Conservation (phyloP, 1,284 basidiomycete genomes). For the Cystobasidium pallidum region DNA sequence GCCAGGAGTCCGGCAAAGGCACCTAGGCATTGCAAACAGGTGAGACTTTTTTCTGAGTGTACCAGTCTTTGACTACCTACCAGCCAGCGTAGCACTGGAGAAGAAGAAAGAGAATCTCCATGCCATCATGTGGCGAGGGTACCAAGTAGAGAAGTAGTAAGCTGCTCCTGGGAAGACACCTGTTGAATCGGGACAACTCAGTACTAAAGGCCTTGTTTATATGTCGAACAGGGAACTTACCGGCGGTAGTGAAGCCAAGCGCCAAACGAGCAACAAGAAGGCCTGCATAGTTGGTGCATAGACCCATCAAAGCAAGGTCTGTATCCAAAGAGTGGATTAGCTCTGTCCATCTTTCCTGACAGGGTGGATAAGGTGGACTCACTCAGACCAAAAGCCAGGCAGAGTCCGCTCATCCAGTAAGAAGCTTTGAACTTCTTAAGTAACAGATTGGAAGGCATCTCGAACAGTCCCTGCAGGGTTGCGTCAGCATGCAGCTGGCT, state of each 20-base stretch:
- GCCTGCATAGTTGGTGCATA: constrained; percentile 16
- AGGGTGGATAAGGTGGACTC: neutral
- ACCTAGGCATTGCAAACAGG: neutral
- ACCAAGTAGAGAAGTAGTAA: constrained; percentile 26
- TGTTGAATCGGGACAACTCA: neutral
- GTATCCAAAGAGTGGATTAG: neutral
- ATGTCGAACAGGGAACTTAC: neutral
- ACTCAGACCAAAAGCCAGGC: constrained; percentile 17
- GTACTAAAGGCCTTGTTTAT: too few relatives aligned
- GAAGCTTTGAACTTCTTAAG: constrained; percentile 31
- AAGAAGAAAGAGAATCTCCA: constrained; percentile 29
- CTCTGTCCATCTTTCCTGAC: neutral
- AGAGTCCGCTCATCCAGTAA: constrained; percentile 23
- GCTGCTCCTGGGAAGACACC: constrained; percentile 24
- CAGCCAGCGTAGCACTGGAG: constrained; percentile 4
- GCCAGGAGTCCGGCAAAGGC: constrained; percentile 18
- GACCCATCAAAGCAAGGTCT: constrained; percentile 24
- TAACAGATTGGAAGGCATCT: constrained; percentile 27
- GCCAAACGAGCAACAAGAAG: constrained; percentile 13
- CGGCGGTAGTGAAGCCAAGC: constrained; percentile 14
- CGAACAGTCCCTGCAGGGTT: constrained; percentile 3
- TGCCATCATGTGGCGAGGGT: constrained; percentile 7
- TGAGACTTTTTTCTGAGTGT: neutral
- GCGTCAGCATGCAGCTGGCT: neutral
- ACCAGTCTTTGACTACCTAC: neutral